Base-by-base conservation (phyloP, 495 filamentous ascomycete species). In the Diplogelasinospora grovesii region DNA sequence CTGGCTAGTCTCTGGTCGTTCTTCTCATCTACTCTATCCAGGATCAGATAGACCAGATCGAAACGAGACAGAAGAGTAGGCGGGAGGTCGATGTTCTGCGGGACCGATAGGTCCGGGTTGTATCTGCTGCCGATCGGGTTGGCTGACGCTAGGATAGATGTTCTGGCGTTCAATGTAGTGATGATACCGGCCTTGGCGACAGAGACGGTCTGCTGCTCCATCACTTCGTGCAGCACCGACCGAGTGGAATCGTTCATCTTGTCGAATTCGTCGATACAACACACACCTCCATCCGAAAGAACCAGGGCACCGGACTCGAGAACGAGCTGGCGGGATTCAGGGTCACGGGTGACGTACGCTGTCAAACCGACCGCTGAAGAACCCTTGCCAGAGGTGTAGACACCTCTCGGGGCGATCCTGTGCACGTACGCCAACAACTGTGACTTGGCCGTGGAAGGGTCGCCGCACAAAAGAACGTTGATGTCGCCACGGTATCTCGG, bases 161-260 rank as follows among this genome's bases (percentile, higher is more conserved):
- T 95, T 43, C 92, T 76, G 29, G 92, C 92, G 56, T 98, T 98
- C 45, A 98, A 71, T 1, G 92, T 97, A 3, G 92, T 98, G 64
- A 98, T 98, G 65, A 98, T 98, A 53, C 92, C 92, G 1, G 92
- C 92, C 70, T 98, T 98, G 43, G 92, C 92, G 44, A 98, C 93
- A 1, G 93, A 97, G 9, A 98, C 90, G 1, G 92, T 98, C 68
- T 98, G 92, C 63, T 98, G 92, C 57, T 98, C 92, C 92, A 98
- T 98, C 13, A 98, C 92, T 79, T 98, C 92, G 72, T 98, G 92
- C 23, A 98, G 74, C 8, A 97, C 92, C 3, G 89, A 95, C 23
- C 92, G 82, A 0, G 93, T 97, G 18, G 89, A 78, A 40, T 98
- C 92, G 38, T 83, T 89, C 92, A 98, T 98, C 64, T 98, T 98